Evolutionary conservation across 208 protist genomes (phyloP).

Genomic region (Leishmania aethiopica): DNA sequence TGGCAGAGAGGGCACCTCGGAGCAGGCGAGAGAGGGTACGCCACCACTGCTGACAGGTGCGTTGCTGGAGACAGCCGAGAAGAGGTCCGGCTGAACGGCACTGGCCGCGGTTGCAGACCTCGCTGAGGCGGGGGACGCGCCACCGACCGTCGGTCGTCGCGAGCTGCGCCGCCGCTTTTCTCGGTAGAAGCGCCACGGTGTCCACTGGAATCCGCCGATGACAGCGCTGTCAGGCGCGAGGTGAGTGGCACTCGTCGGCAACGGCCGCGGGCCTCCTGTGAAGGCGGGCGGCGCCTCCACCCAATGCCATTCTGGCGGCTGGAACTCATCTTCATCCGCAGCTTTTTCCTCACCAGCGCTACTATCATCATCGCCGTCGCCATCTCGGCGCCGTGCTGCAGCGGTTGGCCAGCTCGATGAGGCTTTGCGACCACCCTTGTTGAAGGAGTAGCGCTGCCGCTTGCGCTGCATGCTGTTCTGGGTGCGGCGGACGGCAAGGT

Average conservation of each 20-base stretch:
- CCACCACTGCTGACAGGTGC: conserved; percentile 6
- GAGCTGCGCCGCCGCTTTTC: conserved; percentile 17
- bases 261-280: conserved; percentile 1
- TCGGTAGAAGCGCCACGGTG: conserved; percentile 32
- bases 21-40: conserved; percentile 14
- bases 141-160: not conserved
- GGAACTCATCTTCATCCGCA: conserved; percentile 4
- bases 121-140: not conserved
- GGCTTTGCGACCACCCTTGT: conserved; percentile 6
- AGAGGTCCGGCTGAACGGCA: not conserved
- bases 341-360: not conserved
- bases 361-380: not conserved
- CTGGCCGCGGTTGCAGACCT: not conserved
- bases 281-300: conserved; percentile 28
- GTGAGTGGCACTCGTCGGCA: not conserved
- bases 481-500: conserved; percentile 28
- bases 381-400: not conserved
- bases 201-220: conserved; percentile 26
- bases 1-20: conserved; percentile 28
- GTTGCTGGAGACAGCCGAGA: not conserved
- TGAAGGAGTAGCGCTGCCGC: conserved; percentile 28
- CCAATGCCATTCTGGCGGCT: conserved; percentile 29
- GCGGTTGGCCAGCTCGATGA: not conserved
- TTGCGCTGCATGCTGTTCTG: conserved; percentile 35
- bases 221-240: not conserved